Base-by-base conservation (phyloP, 768 basidiomycete genomes). In the Boletus barrowsii region DNA sequence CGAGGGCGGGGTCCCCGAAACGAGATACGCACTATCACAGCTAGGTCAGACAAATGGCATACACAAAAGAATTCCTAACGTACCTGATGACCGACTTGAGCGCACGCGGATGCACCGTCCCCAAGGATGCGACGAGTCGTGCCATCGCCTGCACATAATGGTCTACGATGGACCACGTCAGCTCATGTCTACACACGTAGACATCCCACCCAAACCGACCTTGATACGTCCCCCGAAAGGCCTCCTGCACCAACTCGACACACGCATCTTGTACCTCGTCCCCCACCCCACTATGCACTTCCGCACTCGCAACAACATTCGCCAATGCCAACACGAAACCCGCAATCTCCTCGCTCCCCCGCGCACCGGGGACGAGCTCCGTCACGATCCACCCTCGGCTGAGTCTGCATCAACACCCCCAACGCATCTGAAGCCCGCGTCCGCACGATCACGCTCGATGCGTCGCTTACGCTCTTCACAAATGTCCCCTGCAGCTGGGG, bases 401-500 rank as follows among this genome's bases (percentile, higher is more conserved):
- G 90, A 64, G 86, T 87, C 63, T 82, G 83, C 93, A 98, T 97
- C 64, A 98, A 75, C 4, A 85, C 80, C 14, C 94, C 95, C 1
- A 98, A 78, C 10, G 91, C 94, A 40, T 86, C 80, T 0, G 87
- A 92, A 0, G 93, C 94, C 49, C 84, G 84, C 55, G 78, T 85
- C 48, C 96, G 84, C 24, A 98, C 92, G 15, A 83, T 81, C 1
- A 81, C 74, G 57, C 90, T 92, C 2, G 87, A 78, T 9, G 87
- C 71, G 68, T 98, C 95, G 53, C 87, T 83, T 3, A 88, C 80
- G 42, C 93, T 90, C 74, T 98, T 98, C 67, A 97, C 89, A 64
- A 98, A 98, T 0, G 94, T 98, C 33, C 95, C 83, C 64, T 98
- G 96, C 33, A 98, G 74, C 64, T 98, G 97, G 3, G 96, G 97